Evolutionary conservation across 2,329 filamentous ascomycete species (phyloP).

Genomic region (Aspergillus quadricinctus): DNA sequence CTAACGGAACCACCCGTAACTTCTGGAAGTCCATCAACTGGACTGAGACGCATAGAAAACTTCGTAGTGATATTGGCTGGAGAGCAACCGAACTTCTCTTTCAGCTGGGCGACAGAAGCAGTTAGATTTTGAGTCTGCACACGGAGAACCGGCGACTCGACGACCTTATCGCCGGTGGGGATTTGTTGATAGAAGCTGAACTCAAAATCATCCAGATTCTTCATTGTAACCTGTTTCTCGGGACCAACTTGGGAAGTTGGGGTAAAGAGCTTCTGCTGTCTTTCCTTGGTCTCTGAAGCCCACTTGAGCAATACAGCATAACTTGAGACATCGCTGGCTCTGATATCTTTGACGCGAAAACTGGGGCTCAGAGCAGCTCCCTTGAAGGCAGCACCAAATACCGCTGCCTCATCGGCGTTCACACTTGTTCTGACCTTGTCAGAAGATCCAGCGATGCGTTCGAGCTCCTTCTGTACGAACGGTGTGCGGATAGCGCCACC

Average conservation of each 20-base stretch:
- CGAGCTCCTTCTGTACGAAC: slow-evolving; percentile 86
- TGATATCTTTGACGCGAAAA: slow-evolving; percentile 97
- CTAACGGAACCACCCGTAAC: slow-evolving; percentile 72
- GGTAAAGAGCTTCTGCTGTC: slow-evolving; percentile 79
- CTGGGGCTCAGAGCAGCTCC: slow-evolving; percentile 87
- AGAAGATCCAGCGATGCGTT: slow-evolving; percentile 65
- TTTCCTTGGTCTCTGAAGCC: slow-evolving; percentile 64
- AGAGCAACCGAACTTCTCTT: slow-evolving; percentile 72
- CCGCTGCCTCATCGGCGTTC: slow-evolving; percentile 93
- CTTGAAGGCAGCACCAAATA: slow-evolving; percentile 92
- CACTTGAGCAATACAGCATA: slow-evolving; percentile 76
- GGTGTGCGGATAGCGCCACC: slow-evolving; percentile 87
- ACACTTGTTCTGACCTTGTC: slow-evolving; percentile 89
- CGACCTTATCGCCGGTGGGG: slow-evolving; percentile 36
- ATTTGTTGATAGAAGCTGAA: slow-evolving; percentile 76
- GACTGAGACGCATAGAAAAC: slow-evolving; percentile 67
- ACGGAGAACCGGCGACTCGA: slow-evolving; percentile 59
- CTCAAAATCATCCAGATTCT: slow-evolving; percentile 75
- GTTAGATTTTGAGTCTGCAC: slow-evolving; percentile 83
- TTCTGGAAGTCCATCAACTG: slow-evolving; percentile 73
- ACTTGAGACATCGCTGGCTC: slow-evolving; percentile 68
- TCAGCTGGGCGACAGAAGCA: slow-evolving; percentile 70
- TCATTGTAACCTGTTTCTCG: slow-evolving; percentile 79
- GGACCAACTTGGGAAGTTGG: slow-evolving; percentile 69
- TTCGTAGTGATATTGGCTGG: slow-evolving; percentile 75